These are phyloP conservation scores for Cicer pinnatifidum DNA, from an alignment of 306 rosid genomes.

Conservation along the genomic window DNA sequence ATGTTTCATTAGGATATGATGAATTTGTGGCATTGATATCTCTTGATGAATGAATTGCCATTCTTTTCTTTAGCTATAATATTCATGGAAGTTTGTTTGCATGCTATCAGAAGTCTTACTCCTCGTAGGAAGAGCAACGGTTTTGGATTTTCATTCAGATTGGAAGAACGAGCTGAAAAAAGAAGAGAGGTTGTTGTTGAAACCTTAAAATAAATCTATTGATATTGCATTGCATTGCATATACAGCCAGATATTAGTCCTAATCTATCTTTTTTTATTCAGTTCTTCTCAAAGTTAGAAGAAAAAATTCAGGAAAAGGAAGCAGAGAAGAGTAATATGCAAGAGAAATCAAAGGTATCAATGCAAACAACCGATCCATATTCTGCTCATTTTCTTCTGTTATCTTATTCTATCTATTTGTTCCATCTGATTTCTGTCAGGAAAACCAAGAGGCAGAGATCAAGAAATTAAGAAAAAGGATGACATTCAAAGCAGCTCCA, in stretches of 20 bases:
- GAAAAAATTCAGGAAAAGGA: conserved; percentile 93
- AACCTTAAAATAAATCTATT: conserved; percentile 25
- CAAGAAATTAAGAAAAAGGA: conserved; percentile 76
- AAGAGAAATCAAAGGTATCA: conserved; percentile 85
- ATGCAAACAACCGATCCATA: neutral
- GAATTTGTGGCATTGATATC: conserved; percentile 21
- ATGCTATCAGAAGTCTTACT: conserved; percentile 58
- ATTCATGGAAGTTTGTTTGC: conserved; percentile 28
- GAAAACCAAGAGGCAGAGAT: conserved; percentile 89
- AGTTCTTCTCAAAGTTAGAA: conserved; percentile 92
- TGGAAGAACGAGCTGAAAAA: conserved; percentile 95
- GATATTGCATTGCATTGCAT: neutral
- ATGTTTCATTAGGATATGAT: conserved; percentile 33
- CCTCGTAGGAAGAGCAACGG: conserved; percentile 60
- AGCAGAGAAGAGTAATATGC: conserved; percentile 74
- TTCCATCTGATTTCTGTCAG: conserved; percentile 48
- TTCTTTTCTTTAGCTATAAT: conserved; percentile 27
- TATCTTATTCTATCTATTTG: conserved; percentile 1
- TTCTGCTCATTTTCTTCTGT: conserved; percentile 18
- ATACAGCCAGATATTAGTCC: conserved; percentile 3
- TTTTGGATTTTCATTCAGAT: conserved; percentile 74
- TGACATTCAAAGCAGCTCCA: conserved; percentile 89
- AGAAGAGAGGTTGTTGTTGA: conserved; percentile 75
- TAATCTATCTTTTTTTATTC: conserved; percentile 40
- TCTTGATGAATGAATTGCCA: conserved; percentile 17